These are phyloP conservation scores for Eremomyces bilateralis DNA, from an alignment of 495 filamentous ascomycete species.

Conservation along the genomic window DNA sequence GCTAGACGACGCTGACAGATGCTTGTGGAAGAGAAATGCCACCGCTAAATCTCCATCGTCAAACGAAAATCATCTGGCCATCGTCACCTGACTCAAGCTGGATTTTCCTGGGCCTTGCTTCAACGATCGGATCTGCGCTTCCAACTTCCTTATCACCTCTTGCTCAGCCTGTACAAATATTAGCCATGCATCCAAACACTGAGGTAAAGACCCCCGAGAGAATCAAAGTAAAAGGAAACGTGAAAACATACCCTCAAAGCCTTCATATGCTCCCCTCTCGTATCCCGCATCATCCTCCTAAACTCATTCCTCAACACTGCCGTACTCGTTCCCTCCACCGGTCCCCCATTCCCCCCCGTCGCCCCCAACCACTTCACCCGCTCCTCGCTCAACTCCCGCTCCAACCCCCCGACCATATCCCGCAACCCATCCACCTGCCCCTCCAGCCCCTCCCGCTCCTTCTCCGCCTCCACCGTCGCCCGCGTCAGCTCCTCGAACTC, in stretches of 20 bases:
- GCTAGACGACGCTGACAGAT: too few relatives aligned
- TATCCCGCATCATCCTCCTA: constrained; percentile 80
- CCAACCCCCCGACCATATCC: constrained; percentile 46
- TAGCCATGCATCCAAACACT: constrained; percentile 1
- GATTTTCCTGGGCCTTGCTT: constrained; percentile 28
- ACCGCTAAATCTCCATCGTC: too few relatives aligned
- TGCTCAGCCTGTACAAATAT: constrained; percentile 36
- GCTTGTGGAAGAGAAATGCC: too few relatives aligned
- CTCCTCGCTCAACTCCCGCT: constrained; percentile 48
- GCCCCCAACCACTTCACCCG: constrained; percentile 47
- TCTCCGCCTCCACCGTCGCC: constrained; percentile 67
- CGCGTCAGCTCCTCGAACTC: constrained; percentile 81
- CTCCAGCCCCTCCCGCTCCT: constrained; percentile 61
- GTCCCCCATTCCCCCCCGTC: constrained; percentile 16
- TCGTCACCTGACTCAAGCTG: constrained; percentile 26
- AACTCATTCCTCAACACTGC: constrained; percentile 63
- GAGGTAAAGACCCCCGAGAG: neutral
- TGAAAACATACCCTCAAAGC: constrained; percentile 36
- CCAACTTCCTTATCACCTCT: constrained; percentile 45
- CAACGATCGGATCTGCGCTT: constrained; percentile 33
- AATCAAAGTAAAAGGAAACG: constrained; percentile 1
- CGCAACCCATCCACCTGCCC: constrained; percentile 43
- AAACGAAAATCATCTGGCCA: constrained; percentile 3
- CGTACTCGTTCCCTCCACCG: constrained; percentile 38
- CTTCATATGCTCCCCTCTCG: constrained; percentile 47